phyloP scores from a whole-genome alignment of 495 filamentous ascomycete genomes.

The Tuber borchii region DNA sequence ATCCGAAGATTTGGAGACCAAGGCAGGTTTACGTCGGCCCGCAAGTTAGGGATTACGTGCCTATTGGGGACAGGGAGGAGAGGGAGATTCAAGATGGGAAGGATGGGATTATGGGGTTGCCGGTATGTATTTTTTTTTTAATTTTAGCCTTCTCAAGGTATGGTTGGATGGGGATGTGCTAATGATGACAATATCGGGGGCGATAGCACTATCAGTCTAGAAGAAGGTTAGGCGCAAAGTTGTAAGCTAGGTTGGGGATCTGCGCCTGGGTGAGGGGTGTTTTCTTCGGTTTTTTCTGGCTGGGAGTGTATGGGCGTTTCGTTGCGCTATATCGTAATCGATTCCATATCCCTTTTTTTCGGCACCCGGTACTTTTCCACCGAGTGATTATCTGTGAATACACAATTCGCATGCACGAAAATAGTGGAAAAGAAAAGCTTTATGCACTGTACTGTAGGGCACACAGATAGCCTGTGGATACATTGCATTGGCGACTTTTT shows the following conservation, averaged over 20 bases:
- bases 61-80: constrained; percentile 37
- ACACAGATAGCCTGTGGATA: too few species aligned
- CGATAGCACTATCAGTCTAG: constrained; percentile 26
- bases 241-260: neutral
- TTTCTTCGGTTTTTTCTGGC: neutral
- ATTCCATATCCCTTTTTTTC: neutral
- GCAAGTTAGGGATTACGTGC: constrained; percentile 40
- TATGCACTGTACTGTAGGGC: neutral
- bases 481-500: too few species aligned
- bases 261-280: neutral
- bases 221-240: constrained; percentile 25
- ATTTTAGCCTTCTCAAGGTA: neutral
- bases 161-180: neutral
- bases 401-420: neutral
- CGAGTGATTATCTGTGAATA: neutral
- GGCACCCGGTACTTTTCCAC: neutral
- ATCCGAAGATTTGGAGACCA: constrained; percentile 45
- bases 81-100: constrained; percentile 33
- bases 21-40: constrained; percentile 45
- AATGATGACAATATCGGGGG: neutral
- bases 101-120: constrained; percentile 39
- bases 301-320: neutral
- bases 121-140: constrained; percentile 2
- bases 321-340: neutral
- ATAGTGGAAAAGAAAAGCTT: neutral